phyloP scores from a whole-genome alignment of 257 asterid species.

The Solanum paucissectum region DNA sequence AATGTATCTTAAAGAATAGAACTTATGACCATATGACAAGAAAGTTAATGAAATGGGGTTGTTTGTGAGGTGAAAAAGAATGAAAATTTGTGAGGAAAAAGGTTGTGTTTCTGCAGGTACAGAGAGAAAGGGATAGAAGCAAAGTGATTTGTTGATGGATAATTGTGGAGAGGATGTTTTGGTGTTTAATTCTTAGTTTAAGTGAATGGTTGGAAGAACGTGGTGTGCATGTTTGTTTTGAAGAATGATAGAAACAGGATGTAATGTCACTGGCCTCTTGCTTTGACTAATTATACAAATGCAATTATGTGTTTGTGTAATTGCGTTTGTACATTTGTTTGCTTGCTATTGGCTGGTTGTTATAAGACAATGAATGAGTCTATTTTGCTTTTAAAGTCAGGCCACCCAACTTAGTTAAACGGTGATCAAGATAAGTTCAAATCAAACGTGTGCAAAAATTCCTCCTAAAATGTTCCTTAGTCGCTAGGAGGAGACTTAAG shows the following conservation, averaged over 20 bases:
- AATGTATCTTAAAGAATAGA: constrained; percentile 1
- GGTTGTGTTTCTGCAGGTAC: neutral
- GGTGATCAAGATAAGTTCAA: neutral
- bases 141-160: neutral
- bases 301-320: neutral
- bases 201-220: constrained; percentile 6
- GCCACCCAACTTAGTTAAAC: neutral
- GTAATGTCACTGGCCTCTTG: neutral
- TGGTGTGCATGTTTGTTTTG: constrained; percentile 26
- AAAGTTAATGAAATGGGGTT: neutral
- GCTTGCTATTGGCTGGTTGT: neutral
- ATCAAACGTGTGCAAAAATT: neutral
- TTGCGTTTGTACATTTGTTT: neutral
- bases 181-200: neutral
- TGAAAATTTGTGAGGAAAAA: neutral
- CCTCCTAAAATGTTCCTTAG: neutral
- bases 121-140: neutral
- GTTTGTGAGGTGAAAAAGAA: neutral
- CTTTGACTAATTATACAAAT: neutral
- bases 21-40: neutral
- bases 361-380: neutral
- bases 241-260: neutral
- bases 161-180: neutral
- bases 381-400: neutral
- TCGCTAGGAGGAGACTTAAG: neutral